Base-by-base conservation (phyloP, 2,329 filamentous ascomycete genomes). In the Periconia sp. region DNA sequence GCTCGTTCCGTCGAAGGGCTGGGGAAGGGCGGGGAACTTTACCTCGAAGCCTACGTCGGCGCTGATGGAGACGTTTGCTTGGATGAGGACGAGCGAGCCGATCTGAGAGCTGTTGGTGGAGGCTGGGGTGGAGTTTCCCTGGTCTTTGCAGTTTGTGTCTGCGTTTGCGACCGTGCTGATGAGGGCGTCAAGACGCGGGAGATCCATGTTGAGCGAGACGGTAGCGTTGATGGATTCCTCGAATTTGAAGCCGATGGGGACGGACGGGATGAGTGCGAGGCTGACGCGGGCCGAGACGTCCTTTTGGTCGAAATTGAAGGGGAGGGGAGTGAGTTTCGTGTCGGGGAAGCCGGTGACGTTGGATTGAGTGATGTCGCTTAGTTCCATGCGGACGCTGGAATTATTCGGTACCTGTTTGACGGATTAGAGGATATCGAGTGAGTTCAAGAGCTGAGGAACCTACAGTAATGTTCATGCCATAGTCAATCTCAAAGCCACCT, bases 391-490 rank as follows among this genome's bases (percentile, higher is more conserved):
- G 37, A 69, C 52, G 15, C 46, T 58, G 9, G 68, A 66, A 13
- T 52, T 45, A 37, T 62, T 56, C 4, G 65, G 68, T 6, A 66
- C 50, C 55, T 65, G 24, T 17, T 13, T 12, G 10, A 18, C 17
- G 13, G 32, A 11, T 9, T 8, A 4, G 23, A 10, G 6, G 21
- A 18, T 3, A 12, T 19, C 6, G n/a, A 22, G 22, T 21, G 13
- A 17, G 11, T 4, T 10, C 13, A 23, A 13, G 13, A 3, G 8
- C 5, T 12, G 15, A 3, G 26, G 18, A n/a, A 61, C 60, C 30
- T 53, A 68, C 66, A n/a, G 43, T 45, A n/a, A 71, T 42, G 28
- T 71, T 64, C 25, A 70, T 65, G 8, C 69, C 69, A 30, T 69
- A 69, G 23, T 46, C 61, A 17, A 71, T 46, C n/a, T 66, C 61